Base-by-base conservation (phyloP, 352 stramenopile species). In the Phytophthora sojae region DNA sequence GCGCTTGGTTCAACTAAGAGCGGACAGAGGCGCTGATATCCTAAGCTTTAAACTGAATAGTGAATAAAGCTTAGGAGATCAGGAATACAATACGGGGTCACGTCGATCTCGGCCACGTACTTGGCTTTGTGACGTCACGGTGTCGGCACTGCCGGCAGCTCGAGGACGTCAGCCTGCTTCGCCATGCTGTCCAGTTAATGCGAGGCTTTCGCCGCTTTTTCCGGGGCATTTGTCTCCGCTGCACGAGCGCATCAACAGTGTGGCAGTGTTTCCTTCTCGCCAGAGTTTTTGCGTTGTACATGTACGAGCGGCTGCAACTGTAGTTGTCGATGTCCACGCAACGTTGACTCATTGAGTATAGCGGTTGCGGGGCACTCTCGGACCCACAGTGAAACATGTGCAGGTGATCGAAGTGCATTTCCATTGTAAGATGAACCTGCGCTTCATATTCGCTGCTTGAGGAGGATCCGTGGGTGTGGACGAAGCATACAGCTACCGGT, bases 111-210 rank as follows among this genome's bases (percentile, higher is more conserved):
- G 30, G 51, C 57, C n/a, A 61, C 54, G 49, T 61, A 65, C 52
- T 73, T 69, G 69, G 45, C 29, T 61, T 52, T 21, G 49, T 76
- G 69, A 76, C 69, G 69, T 76, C 69, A 76, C 64, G 32, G 2
- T 26, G 52, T 68, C 51, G 56, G 55, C 54, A 57, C 6, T 29
- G 15, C 23, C 39, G 32, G 51, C 63, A 59, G 15, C 39, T 35
- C 39, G 62, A 61, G 17, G 30, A 64, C 55, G 50, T 56, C 47
- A 53, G 21, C 11, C 37, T 17, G 11, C 11, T 17, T 44, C 37
- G 14, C 37, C 37, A 15, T 17, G 37, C 37, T 45, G 37, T 45
- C 29, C 6, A 32, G 29, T 9, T 32, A 32, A 32, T 32, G 29
- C 29, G 6, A 9, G 29, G 29, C 29, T 32, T 32, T 32, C 29